phyloP scores from a whole-genome alignment of 257 asterid genomes.

The Paulownia fortunei region DNA sequence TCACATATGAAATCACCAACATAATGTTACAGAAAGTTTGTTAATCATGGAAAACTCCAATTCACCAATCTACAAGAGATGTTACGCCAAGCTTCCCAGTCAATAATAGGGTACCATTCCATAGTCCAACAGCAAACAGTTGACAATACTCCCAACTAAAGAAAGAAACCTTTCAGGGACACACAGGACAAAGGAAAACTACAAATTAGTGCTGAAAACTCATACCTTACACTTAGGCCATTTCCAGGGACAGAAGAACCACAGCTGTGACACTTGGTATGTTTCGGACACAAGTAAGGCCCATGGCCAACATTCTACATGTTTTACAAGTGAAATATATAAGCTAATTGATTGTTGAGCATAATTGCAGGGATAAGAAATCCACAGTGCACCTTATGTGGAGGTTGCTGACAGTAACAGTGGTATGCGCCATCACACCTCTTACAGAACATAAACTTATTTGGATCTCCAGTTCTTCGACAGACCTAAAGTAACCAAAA shows the following conservation, averaged over 20 bases:
- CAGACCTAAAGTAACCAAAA: constrained; percentile 65
- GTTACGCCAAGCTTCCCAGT: too few species aligned
- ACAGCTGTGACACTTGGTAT: constrained; percentile 96
- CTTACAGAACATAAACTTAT: constrained; percentile 93
- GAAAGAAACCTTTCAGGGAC: not conserved
- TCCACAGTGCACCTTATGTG: constrained; percentile 77
- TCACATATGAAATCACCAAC: not conserved
- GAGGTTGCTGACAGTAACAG: constrained; percentile 97
- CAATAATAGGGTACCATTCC: constrained; percentile 2
- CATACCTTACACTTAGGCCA: constrained; percentile 91
- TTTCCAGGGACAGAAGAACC: constrained; percentile 92
- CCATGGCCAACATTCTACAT: constrained; percentile 90
- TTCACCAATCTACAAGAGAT: not conserved
- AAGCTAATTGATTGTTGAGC: constrained; percentile 24
- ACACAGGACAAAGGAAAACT: not conserved
- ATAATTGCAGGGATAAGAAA: constrained; percentile 16
- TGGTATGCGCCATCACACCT: constrained; percentile 96
- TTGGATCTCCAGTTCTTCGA: constrained; percentile 90
- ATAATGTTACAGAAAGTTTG: constrained; percentile 6
- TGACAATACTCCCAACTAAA: not conserved
- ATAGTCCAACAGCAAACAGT: constrained; percentile 14
- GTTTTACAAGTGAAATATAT: constrained; percentile 33
- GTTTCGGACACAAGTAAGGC: constrained; percentile 94
- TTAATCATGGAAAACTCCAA: constrained; percentile 24
- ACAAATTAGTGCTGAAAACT: constrained; percentile 23